A percentile compares a stretch with the other conserved stretches of the same genome.
These are phyloP conservation scores for Penicillium oxalicum DNA, from an alignment of 2,329 filamentous ascomycete genomes.

Conservation along the genomic window DNA sequence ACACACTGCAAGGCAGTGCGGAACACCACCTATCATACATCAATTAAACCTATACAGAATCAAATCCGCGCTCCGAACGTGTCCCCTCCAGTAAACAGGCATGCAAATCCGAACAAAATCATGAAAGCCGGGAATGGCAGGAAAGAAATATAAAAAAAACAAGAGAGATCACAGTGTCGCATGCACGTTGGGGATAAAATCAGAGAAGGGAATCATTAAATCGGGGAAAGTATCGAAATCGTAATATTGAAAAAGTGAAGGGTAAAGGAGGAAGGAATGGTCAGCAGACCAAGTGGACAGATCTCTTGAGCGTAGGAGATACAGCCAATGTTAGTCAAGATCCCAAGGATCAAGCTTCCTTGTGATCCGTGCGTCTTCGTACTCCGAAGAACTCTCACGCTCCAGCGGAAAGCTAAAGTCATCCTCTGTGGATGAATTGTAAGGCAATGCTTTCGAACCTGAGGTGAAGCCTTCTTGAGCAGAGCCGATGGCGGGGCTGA, in stretches of 20 bases:
- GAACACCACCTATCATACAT: too few relatives aligned
- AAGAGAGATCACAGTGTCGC: conserved; percentile 8
- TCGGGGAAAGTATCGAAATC: conserved; percentile 5
- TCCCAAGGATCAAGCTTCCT: conserved; percentile 25
- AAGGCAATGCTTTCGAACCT: conserved; percentile 13
- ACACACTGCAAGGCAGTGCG: too few relatives aligned
- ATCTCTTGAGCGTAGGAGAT: too few relatives aligned
- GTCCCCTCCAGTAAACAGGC: neutral
- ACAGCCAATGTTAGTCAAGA: conserved; percentile 14
- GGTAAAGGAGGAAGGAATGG: neutral
- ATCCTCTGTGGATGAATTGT: conserved; percentile 27
- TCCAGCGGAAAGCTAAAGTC: conserved; percentile 37
- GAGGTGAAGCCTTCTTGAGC: conserved; percentile 13
- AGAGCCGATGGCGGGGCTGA: conserved; percentile 24
- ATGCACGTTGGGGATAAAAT: neutral
- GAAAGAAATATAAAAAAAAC: conserved; percentile 7
- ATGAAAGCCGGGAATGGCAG: conserved; percentile 6
- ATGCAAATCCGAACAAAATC: neutral
- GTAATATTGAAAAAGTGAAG: conserved; percentile 4
- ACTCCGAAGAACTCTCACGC: conserved; percentile 22
- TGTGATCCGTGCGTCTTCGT: conserved; percentile 15
- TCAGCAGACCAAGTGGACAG: neutral
- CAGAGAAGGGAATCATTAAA: conserved; percentile 12
- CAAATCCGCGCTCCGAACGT: too few relatives aligned
- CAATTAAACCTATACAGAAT: too few relatives aligned